Evolutionary conservation across 2,329 filamentous ascomycete species (phyloP), one percentile per base, ranked within the genome.

Genomic region (Calonectria pseudoreteaudii): DNA sequence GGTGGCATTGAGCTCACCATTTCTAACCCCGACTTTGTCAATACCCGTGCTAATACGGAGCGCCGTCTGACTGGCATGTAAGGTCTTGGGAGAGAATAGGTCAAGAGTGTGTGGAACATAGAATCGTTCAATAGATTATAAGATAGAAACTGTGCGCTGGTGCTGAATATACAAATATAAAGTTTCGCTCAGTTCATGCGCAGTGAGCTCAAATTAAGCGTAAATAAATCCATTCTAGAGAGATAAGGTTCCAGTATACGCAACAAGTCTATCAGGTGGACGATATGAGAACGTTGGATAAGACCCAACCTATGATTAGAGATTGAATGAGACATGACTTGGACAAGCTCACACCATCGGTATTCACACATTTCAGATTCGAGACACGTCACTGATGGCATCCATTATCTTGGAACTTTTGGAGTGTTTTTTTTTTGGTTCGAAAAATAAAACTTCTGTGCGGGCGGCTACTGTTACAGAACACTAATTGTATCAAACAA

Each of bases 21-120:
- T 83, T 98, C 98, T 90, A 96, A 98, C 89, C 96, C 96, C 73
- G 95, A 98, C 88, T 98, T 98, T 84, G 95, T 98, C 89, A 98
- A 98, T 88, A 86, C 86, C 68, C 92, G 93, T 80, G 86, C 89
- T 84, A 95, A 95, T 88, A 81, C 75, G 47, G 84, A 86, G 81
- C 81, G 81, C 72, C 84, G 84, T 28, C 79, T 86, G 52, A 87
- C 38, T 16, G 34, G 64, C 9, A 68, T 67, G 2, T 68, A 71
- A 11, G 70, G 65, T 11, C 52, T 71, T 10, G 16, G 34, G 5
- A 26, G 34, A 60, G n/a, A 23, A 28, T 38, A 26, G 4, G 23
- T n/a, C 23, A 10, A 26, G 20, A 31, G 30, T 2, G 34, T 20
- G 6, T 6, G 14, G 20, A 56, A 16, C 31, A 36, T 23, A 23